A percentile compares a stretch with the other conserved stretches of the same genome.
phyloP scores from a whole-genome alignment of 306 rosid genomes.

The Quercus ilex region DNA sequence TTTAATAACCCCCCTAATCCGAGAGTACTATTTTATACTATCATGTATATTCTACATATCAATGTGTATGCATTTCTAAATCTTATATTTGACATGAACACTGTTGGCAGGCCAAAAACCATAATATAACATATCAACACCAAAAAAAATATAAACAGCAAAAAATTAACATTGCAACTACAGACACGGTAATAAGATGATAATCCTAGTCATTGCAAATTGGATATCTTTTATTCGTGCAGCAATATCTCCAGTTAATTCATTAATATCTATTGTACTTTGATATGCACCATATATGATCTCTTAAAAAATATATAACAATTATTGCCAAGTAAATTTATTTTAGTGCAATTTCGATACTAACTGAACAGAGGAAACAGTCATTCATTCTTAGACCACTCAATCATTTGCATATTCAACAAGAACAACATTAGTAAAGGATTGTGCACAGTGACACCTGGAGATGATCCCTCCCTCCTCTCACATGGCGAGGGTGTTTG shows the following conservation, averaged over 20 bases:
- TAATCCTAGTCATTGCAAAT: background rate
- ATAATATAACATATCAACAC: constrained; percentile 8
- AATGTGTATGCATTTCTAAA: background rate
- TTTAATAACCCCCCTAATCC: too few species aligned
- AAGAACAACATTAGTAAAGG: background rate
- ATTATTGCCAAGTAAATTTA: too few species aligned
- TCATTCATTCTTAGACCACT: background rate
- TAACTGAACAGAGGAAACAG: background rate
- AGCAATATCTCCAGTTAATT: too few species aligned
- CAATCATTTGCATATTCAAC: background rate
- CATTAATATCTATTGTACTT: too few species aligned
- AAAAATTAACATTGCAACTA: background rate
- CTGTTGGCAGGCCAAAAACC: constrained; percentile 44
- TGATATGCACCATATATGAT: too few species aligned
- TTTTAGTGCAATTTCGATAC: background rate
- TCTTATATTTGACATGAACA: constrained; percentile 79
- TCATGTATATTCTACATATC: too few species aligned
- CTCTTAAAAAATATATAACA: too few species aligned
- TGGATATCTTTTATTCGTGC: background rate
- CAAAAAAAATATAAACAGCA: background rate
- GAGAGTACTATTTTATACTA: too few species aligned
- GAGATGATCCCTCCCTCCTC: too few species aligned
- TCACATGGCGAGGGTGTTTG: too few species aligned
- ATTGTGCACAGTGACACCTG: too few species aligned
- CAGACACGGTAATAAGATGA: background rate